These are phyloP conservation scores for Mimosa pudica DNA, from an alignment of 306 rosid genomes.

Conservation along the genomic window DNA sequence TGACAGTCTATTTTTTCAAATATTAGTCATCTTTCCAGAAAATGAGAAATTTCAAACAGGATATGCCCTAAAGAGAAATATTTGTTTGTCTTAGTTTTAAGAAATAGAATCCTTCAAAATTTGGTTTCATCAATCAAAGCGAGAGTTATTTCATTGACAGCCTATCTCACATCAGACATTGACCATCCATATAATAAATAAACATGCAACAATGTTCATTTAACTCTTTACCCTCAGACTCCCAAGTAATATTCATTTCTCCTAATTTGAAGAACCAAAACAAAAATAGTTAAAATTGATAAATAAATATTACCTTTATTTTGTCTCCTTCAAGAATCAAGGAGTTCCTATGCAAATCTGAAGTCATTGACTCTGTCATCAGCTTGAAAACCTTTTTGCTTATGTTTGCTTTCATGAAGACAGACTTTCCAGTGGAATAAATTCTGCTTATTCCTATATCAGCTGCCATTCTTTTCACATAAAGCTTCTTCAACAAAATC, in stretches of 20 bases:
- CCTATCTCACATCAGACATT: background rate
- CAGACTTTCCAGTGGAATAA: constrained; percentile 70
- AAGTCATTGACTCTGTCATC: constrained; percentile 72
- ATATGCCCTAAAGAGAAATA: background rate
- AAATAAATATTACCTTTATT: constrained; percentile 66
- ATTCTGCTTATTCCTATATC: constrained; percentile 80
- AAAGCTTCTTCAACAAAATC: constrained; percentile 77
- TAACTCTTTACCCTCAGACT: background rate
- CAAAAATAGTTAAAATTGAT: background rate
- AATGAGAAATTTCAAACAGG: constrained; percentile 14
- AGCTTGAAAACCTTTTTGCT: constrained; percentile 71
- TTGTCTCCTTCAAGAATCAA: constrained; percentile 71
- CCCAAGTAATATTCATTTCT: background rate
- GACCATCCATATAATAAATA: background rate
- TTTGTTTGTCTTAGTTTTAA: background rate
- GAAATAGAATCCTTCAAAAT: background rate
- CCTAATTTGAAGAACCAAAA: background rate
- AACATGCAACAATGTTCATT: no score
- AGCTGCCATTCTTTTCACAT: constrained; percentile 94
- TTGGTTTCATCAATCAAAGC: background rate
- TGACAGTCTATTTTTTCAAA: background rate
- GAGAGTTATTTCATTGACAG: constrained; percentile 12
- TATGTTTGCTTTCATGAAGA: constrained; percentile 79
- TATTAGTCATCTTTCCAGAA: constrained; percentile 9
- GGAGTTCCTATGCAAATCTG: constrained; percentile 68